These are phyloP conservation scores for Suillus sp. DNA, from an alignment of 768 basidiomycete species.

Conservation along the genomic window DNA sequence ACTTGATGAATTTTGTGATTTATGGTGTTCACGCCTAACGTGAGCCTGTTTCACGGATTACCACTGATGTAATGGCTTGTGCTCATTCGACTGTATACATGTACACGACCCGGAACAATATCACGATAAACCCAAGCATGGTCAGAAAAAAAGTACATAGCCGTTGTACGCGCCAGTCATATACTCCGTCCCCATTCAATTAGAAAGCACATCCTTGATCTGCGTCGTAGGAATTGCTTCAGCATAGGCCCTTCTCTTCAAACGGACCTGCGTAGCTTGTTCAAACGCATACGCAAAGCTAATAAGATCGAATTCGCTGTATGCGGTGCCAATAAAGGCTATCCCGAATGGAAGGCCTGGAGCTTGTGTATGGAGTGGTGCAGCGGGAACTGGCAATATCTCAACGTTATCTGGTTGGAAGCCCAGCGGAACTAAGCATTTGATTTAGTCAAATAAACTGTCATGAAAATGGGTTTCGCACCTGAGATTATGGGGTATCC, in stretches of 20 bases:
- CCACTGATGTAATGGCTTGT: not conserved
- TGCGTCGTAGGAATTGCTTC: constrained; percentile 61
- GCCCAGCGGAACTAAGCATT: constrained; percentile 52
- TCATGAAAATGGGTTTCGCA: constrained; percentile 25
- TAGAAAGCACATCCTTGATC: constrained; percentile 36
- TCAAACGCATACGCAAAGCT: constrained; percentile 66
- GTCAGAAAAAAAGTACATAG: not conserved
- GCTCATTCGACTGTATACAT: not conserved
- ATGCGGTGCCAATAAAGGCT: constrained; percentile 63
- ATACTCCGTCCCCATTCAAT: constrained; percentile 8
- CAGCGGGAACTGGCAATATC: constrained; percentile 44
- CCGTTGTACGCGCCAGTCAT: not conserved
- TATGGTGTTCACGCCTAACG: not conserved
- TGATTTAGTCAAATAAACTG: constrained; percentile 10
- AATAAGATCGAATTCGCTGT: constrained; percentile 59
- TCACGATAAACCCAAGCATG: not conserved
- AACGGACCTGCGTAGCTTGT: constrained; percentile 57
- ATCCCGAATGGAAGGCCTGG: constrained; percentile 63
- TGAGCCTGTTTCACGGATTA: not conserved
- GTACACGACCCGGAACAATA: no score
- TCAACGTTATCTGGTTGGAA: constrained; percentile 52
- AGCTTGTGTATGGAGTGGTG: constrained; percentile 34
- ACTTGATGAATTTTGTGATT: not conserved
- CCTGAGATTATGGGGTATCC: constrained; percentile 71
- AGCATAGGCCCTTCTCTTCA: constrained; percentile 48